Conservation (phyloP, 2,329 filamentous ascomycete species). For the Aspergillus hortae region DNA sequence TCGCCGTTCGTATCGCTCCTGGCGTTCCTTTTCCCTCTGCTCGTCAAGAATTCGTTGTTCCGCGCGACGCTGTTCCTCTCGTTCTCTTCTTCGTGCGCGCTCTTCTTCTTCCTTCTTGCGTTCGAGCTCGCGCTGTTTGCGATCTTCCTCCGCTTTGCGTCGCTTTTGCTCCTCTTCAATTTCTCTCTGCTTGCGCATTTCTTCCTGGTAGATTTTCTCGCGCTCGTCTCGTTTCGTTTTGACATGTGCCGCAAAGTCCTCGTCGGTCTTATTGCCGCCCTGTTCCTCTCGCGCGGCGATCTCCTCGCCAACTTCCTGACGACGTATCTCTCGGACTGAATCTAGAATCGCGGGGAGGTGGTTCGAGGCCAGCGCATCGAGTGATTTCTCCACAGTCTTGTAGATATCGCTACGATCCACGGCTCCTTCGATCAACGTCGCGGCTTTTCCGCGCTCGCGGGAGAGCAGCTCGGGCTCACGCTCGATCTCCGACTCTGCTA, state of each 20-base stretch:
- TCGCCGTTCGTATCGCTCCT: slow-evolving; percentile 44
- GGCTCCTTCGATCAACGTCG: slow-evolving; percentile 61
- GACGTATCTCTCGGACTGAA: slow-evolving; percentile 55
- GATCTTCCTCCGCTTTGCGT: slow-evolving; percentile 40
- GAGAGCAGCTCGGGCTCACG: slow-evolving; percentile 59
- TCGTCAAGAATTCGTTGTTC: slow-evolving; percentile 52
- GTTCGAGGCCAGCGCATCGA: slow-evolving; percentile 53
- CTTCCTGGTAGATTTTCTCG: slow-evolving; percentile 48
- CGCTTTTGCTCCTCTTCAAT: slow-evolving; percentile 42
- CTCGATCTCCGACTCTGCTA: slow-evolving; percentile 60
- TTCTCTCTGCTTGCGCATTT: slow-evolving; percentile 52
- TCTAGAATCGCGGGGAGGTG: slow-evolving; percentile 53
- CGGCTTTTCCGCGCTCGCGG: slow-evolving; percentile 59
- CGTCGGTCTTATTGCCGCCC: slow-evolving; percentile 57
- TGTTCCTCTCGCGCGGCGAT: slow-evolving; percentile 52
- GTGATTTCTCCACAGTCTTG: slow-evolving; percentile 52
- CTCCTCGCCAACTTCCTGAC: slow-evolving; percentile 57
- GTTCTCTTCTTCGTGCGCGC: slow-evolving; percentile 48
- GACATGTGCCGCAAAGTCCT: slow-evolving; percentile 56
- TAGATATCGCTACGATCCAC: slow-evolving; percentile 63
- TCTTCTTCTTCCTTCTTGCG: slow-evolving; percentile 44
- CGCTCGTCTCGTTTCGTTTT: slow-evolving; percentile 51
- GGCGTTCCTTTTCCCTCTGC: slow-evolving; percentile 50
- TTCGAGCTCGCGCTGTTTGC: slow-evolving; percentile 41
- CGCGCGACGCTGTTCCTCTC: slow-evolving; percentile 47